Evolutionary conservation across 345 rosid genomes (phyloP), one percentile per base, ranked within the genome.

Genomic region (Geranium brycei): DNA sequence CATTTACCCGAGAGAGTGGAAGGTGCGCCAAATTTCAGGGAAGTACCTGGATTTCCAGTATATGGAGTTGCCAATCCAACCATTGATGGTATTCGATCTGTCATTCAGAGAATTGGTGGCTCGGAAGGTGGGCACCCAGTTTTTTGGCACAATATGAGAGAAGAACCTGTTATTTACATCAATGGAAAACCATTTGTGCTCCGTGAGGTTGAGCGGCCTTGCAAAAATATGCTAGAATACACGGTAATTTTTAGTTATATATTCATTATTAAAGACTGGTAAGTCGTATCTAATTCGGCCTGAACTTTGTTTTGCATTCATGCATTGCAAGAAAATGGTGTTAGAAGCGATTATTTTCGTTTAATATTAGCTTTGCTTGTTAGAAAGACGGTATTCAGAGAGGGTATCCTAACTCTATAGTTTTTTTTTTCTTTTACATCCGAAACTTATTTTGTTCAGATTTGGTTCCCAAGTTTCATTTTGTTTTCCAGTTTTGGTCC

Each of bases 61-160:
- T 93, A 93, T 77, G 99, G 99, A 58, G 99, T 93, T 69, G 99
- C 97, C 18, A 93, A 89, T 81, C 99, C 99, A 67, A 93, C 97
- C 28, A 69, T 87, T 71, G 88, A 93, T 72, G 97, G 99, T 17
- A 93, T 89, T 71, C 83, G 78, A 62, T 86, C 96, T 62, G 96
- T 87, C 59, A 86, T 93, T 67, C 76, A 51, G 68, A 89, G 99
- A 77, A 82, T 90, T 78, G 97, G 97, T 66, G 83, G 87, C 74
- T 81, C 87, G 57, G 79, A 83, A 76, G 87, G 82, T 68, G 88
- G 90, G 57, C 79, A 83, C 66, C 89, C 96, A 8, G 84, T 86
- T 47, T 86, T 93, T 59, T 93, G 99, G 99, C 99, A 93, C 70
- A 93, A 93, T 68, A 89, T 89, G 95, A 82, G 99, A 77, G 99